Base-by-base conservation (phyloP, 306 rosid genomes). In the Vachellia collinsii region DNA sequence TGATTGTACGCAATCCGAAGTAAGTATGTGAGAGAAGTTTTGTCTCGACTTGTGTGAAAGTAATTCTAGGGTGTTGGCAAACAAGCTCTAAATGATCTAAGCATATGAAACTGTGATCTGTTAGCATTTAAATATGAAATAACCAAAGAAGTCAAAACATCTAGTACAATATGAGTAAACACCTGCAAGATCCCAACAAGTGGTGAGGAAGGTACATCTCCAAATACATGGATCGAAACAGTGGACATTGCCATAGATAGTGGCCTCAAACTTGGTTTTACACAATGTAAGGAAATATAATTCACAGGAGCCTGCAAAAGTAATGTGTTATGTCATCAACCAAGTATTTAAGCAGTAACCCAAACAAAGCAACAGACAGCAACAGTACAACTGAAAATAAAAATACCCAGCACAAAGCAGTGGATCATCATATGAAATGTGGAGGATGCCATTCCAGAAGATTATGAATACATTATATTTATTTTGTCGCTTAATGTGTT, bases 111-210 rank as follows among this genome's bases (percentile, higher is more conserved):
- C 8, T 3, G 74, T 47, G 70, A 62, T 73, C 58, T 72, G 11
- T 6, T 38, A 74, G 80, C 75, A 76, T 79, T 64, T n/a, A 42
- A 82, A 63, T 20, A 53, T 53, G 39, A 42, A 36, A 34, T 16
- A 69, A 63, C 63, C 46, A 64, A 78, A 29, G 29, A 51, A 71
- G 23, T 39, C 62, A 84, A 41, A 44, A 43, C 20, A 71, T 75
- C 74, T 61, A 78, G 73, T 70, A 80, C 78, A 81, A 59, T 58
- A 77, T 81, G 23, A 71, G 79, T 78, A 54, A 85, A 71, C 68
- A 94, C 99, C 97, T 94, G 97, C 72, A 94, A 85, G 76, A 90
- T 59, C 76, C 99, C 99, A 72, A 93, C 97, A n/a, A 95, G 98
- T 44, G 99, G 99, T 42, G 99, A 79, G 65, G 99, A 95, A 72